A percentile compares a stretch with the other conserved stretches of the same genome.
Conservation (phyloP, 345 rosid genomes). For the Microcos paniculata region DNA sequence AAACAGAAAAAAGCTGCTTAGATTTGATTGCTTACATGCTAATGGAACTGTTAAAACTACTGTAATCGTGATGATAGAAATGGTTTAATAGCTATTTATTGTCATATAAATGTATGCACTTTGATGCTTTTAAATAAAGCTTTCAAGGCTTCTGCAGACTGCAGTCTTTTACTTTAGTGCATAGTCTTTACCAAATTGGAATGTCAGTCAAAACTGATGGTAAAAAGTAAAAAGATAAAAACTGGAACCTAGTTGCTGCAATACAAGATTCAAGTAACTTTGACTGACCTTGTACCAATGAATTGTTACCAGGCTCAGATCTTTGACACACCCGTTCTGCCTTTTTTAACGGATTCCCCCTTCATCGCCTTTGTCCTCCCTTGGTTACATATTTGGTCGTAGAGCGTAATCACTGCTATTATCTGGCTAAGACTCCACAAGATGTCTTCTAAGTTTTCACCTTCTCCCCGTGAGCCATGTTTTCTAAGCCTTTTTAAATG, state of each 20-base stretch:
- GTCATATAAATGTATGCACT: not conserved
- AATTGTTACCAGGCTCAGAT: constrained; percentile 40
- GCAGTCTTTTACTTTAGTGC: not conserved
- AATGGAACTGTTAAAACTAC: not conserved
- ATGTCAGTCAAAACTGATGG: not conserved
- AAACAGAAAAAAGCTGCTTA: constrained; percentile 38
- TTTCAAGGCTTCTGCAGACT: not conserved
- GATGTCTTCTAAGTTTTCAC: constrained; percentile 31
- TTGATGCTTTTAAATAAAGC: not conserved
- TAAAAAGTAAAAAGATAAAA: too few relatives aligned
- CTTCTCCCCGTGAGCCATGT: constrained; percentile 30
- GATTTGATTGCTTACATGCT: not conserved
- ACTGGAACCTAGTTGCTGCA: not conserved
- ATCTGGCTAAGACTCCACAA: constrained; percentile 31
- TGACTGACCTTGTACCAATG: not conserved
- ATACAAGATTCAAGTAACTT: not conserved
- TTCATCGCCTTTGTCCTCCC: constrained; percentile 36
- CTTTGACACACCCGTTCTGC: constrained; percentile 29
- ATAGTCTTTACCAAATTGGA: not conserved
- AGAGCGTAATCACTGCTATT: constrained; percentile 43
- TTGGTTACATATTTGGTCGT: constrained; percentile 38
- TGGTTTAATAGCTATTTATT: not conserved
- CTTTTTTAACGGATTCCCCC: constrained; percentile 33
- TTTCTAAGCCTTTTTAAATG: too few relatives aligned
- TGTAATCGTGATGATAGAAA: not conserved